Percentiles rank a stretch among this genome's conserved stretches.
Evolutionary conservation across 495 filamentous ascomycete species (phyloP).

Genomic region (Xylona heveae): DNA sequence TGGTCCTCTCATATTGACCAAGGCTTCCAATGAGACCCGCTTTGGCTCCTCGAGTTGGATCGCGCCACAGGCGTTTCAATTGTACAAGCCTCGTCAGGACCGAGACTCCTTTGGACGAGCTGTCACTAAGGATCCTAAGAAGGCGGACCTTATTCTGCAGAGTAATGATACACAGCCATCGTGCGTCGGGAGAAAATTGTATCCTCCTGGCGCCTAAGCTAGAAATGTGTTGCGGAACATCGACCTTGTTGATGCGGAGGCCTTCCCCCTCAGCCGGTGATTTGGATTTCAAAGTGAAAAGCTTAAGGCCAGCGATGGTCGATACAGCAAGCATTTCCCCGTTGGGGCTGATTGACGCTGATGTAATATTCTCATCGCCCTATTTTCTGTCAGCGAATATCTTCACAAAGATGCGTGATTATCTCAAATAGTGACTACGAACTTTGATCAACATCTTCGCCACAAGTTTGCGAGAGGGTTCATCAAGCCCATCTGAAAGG

Average conservation of each 20-base stretch:
- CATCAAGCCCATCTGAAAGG: too few relatives aligned
- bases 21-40: conserved; percentile 36
- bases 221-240: conserved; percentile 24
- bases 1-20: conserved; percentile 55
- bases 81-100: neutral
- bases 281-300: conserved; percentile 40
- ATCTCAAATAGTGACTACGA: conserved; percentile 3
- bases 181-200: conserved; percentile 26
- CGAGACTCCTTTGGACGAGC: neutral
- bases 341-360: conserved; percentile 47
- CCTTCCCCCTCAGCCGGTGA: conserved; percentile 24
- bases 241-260: conserved; percentile 48
- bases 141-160: conserved; percentile 26
- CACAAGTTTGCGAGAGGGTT: conserved; percentile 39
- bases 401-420: neutral
- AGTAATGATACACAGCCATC: conserved; percentile 33
- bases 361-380: conserved; percentile 75
- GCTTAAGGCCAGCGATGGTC: conserved; percentile 53
- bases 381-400: neutral
- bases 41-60: too few relatives aligned
- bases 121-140: conserved; percentile 15
- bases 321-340: conserved; percentile 59
- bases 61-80: too few relatives aligned
- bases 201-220: conserved; percentile 43
- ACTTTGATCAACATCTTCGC: conserved; percentile 47